Percentiles rank a stretch among this genome's conserved stretches.
Conservation (phyloP, 306 rosid species). For the Oemleria cerasiformis region DNA sequence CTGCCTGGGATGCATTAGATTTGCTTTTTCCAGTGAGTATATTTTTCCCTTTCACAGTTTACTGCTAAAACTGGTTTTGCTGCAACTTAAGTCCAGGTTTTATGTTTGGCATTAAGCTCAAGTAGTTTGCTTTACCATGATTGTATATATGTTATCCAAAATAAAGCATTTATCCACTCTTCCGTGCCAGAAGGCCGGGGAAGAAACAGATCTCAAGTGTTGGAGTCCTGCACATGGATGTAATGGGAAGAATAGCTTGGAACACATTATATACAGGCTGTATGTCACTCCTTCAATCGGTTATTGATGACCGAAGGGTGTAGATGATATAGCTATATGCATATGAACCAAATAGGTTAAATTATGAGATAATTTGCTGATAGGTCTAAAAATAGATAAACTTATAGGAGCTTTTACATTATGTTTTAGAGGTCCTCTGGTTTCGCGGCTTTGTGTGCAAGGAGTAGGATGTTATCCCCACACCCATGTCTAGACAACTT, state of each 20-base stretch:
- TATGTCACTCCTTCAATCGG: too few species aligned
- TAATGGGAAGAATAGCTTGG: neutral
- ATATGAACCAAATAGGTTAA: too few species aligned
- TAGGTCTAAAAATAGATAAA: neutral
- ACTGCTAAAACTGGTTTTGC: neutral
- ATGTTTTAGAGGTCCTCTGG: neutral
- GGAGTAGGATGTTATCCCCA: neutral
- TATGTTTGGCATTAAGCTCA: neutral
- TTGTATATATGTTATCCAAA: neutral
- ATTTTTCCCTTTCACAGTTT: neutral
- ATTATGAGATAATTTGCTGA: neutral
- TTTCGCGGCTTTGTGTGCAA: neutral
- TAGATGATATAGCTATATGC: too few species aligned
- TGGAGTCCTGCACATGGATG: neutral
- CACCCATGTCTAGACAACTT: neutral
- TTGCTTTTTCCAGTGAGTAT: constrained; percentile 79
- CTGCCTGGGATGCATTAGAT: constrained; percentile 97
- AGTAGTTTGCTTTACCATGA: neutral
- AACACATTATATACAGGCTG: neutral
- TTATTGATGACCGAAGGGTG: too few species aligned
- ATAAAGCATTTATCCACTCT: too few species aligned
- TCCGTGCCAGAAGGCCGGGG: too few species aligned
- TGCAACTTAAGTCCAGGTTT: neutral
- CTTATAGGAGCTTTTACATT: neutral
- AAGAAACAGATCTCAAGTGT: too few species aligned